Percentiles rank a stretch among this genome's conserved stretches.
These are phyloP conservation scores for Xylaria polymorpha DNA, from an alignment of 2,329 filamentous ascomycete genomes.

Conservation along the genomic window DNA sequence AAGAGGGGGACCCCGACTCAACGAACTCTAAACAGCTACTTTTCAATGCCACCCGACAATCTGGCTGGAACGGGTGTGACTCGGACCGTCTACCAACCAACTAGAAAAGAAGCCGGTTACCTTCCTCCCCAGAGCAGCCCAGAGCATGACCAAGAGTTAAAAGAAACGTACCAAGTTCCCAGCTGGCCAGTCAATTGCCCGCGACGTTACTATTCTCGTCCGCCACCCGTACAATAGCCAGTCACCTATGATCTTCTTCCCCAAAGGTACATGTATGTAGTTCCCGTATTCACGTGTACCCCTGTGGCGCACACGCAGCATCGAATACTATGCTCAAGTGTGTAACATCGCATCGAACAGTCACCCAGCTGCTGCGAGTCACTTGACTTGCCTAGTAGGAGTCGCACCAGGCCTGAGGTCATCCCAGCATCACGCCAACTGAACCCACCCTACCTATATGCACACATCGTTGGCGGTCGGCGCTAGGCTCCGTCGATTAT, in stretches of 20 bases:
- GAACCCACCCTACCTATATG: neutral
- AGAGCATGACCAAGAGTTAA: neutral
- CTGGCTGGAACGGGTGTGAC: neutral
- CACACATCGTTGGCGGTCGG: neutral
- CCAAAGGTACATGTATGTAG: neutral
- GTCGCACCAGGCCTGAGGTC: neutral
- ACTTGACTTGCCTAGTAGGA: neutral
- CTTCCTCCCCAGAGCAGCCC: too few species aligned
- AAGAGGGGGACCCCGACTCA: too few species aligned
- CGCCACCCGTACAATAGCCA: neutral
- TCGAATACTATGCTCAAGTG: neutral
- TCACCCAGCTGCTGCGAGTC: neutral
- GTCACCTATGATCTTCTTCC: neutral
- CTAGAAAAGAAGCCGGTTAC: neutral
- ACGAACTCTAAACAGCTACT: too few species aligned
- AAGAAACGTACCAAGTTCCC: neutral
- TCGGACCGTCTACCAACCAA: neutral
- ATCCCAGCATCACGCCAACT: constrained; percentile 3
- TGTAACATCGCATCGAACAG: neutral
- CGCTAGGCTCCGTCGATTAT: neutral
- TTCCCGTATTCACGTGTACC: neutral
- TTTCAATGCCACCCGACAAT: neutral
- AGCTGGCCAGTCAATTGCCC: neutral
- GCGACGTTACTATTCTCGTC: neutral
- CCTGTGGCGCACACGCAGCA: neutral